These are phyloP conservation scores for Alternaria consortialis DNA, from an alignment of 2,329 filamentous ascomycete species.

Conservation along the genomic window DNA sequence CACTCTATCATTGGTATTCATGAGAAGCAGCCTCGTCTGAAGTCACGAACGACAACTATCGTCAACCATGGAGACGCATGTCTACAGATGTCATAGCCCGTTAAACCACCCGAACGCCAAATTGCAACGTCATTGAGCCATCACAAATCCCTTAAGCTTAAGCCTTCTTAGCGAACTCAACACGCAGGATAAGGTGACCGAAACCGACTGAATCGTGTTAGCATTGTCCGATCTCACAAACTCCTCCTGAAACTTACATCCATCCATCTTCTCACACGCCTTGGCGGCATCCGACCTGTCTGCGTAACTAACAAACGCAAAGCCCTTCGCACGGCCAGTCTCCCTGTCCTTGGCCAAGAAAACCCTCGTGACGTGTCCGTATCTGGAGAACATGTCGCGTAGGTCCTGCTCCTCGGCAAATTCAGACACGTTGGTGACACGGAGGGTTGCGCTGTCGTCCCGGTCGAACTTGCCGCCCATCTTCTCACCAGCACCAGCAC, in stretches of 20 bases:
- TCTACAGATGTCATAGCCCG: conserved; percentile 6
- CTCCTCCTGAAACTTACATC: conserved; percentile 65
- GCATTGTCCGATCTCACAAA: conserved; percentile 6
- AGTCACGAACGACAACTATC: conserved; percentile 11
- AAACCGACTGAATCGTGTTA: conserved; percentile 65
- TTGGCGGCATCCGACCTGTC: conserved; percentile 89
- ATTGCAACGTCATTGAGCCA: conserved; percentile 2
- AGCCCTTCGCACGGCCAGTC: conserved; percentile 95
- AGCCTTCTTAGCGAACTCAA: conserved; percentile 81
- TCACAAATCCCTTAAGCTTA: conserved; percentile 13
- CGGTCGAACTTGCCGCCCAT: conserved; percentile 96
- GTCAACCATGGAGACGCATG: conserved; percentile 4
- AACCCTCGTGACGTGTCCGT: conserved; percentile 94
- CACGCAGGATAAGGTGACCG: conserved; percentile 84
- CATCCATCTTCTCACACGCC: conserved; percentile 98
- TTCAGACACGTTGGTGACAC: conserved; percentile 98
- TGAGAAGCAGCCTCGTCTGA: conserved; percentile 1
- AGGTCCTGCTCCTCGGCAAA: conserved; percentile 96
- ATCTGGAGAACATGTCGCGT: conserved; percentile 97
- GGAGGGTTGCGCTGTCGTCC: conserved; percentile 93
- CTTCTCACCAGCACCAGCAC: conserved; percentile 77
- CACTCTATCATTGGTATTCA: conserved; percentile 9
- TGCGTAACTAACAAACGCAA: conserved; percentile 97
- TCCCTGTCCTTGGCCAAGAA: conserved; percentile 98
- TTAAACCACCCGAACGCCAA: conserved; percentile 2